phyloP scores from a whole-genome alignment of 495 filamentous ascomycete genomes.

The Bryoglossum gracile region DNA sequence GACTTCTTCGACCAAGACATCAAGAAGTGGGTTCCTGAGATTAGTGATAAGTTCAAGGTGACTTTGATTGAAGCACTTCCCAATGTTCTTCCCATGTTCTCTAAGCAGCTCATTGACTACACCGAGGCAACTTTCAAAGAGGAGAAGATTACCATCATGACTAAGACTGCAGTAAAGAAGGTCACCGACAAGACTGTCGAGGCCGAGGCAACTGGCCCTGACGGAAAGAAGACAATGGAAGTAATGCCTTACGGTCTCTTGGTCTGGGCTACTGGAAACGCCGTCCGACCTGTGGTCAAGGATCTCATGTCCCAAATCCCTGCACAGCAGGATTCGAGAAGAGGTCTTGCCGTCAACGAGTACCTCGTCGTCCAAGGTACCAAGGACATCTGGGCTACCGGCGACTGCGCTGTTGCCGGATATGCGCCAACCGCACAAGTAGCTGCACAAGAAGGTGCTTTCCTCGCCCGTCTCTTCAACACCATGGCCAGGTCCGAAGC shows the following conservation, averaged over 20 bases:
- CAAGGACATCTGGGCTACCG: slow-evolving; percentile 83
- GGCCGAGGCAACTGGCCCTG: slow-evolving; percentile 77
- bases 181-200: slow-evolving; percentile 94
- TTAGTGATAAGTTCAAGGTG: slow-evolving; percentile 88
- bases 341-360: slow-evolving; percentile 93
- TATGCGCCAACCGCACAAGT: slow-evolving; percentile 98
- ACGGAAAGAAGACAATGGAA: slow-evolving; percentile 74
- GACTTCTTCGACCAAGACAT: slow-evolving; percentile 98
- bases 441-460: slow-evolving; percentile 89
- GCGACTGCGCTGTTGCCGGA: slow-evolving; percentile 79
- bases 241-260: slow-evolving; percentile 90
- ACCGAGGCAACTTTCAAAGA: slow-evolving; percentile 98
- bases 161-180: slow-evolving; percentile 98
- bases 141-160: slow-evolving; percentile 91
- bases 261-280: slow-evolving; percentile 98
- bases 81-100: slow-evolving; percentile 97
- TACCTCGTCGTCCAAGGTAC: slow-evolving; percentile 97
- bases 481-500: slow-evolving; percentile 87
- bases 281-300: slow-evolving; percentile 76
- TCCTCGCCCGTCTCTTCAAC: slow-evolving; percentile 94
- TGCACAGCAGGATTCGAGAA: slow-evolving; percentile 88
- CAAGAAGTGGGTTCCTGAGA: slow-evolving; percentile 95
- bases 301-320: slow-evolving; percentile 90
- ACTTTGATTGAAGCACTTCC: slow-evolving; percentile 98
- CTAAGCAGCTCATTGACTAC: slow-evolving; percentile 98